A percentile compares a stretch with the other conserved stretches of the same genome.
These are phyloP conservation scores for Tilletia indica DNA, from an alignment of 1,284 basidiomycete species.

Conservation along the genomic window DNA sequence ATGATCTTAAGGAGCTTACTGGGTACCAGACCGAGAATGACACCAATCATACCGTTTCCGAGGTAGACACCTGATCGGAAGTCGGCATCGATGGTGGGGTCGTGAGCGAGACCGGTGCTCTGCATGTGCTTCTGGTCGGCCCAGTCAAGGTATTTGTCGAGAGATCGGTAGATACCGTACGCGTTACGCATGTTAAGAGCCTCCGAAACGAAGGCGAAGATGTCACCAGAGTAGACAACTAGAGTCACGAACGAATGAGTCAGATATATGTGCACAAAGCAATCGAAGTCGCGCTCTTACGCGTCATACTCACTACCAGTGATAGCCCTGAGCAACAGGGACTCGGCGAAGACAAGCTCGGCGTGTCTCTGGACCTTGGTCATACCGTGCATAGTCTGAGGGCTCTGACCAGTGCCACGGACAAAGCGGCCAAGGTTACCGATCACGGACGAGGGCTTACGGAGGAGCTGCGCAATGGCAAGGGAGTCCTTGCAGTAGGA, in stretches of 20 bases:
- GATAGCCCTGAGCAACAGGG: slow-evolving; percentile 49
- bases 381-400: slow-evolving; percentile 44
- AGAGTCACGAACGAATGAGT: background rate
- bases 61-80: slow-evolving; percentile 53
- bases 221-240: slow-evolving; percentile 51
- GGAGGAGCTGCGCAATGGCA: slow-evolving; percentile 44
- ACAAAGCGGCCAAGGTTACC: slow-evolving; percentile 51
- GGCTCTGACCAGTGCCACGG: slow-evolving; percentile 46
- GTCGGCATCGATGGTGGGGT: slow-evolving; percentile 42
- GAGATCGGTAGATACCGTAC: slow-evolving; percentile 52
- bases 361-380: slow-evolving; percentile 50
- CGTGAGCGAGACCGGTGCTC: slow-evolving; percentile 20
- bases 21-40: slow-evolving; percentile 53
- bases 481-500: slow-evolving; percentile 52
- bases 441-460: slow-evolving; percentile 43
- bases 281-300: no score
- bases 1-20: slow-evolving; percentile 54
- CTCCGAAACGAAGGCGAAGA: slow-evolving; percentile 52
- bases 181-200: slow-evolving; percentile 54
- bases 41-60: slow-evolving; percentile 53
- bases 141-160: slow-evolving; percentile 54
- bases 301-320: slow-evolving; percentile 33
- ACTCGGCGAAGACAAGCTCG: slow-evolving; percentile 52
- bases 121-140: slow-evolving; percentile 32
- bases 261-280: background rate